Evolutionary conservation across 192 early-diverging fungal genomes (phyloP).

Genomic region (Allomyces macrogynus): DNA sequence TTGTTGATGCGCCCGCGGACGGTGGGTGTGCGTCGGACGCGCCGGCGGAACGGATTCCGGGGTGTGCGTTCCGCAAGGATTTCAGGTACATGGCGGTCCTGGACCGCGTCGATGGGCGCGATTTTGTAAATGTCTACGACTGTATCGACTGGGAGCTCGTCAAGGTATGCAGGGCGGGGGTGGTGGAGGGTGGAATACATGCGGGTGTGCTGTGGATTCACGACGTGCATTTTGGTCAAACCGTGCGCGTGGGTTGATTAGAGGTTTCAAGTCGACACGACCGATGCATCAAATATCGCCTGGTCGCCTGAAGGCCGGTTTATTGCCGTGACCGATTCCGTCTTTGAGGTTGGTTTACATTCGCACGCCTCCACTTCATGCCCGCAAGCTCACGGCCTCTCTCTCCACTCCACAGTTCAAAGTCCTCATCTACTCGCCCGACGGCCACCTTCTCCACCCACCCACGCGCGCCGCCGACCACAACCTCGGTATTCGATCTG

Average conservation of each 20-base stretch:
- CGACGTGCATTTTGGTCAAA: neutral
- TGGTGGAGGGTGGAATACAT: neutral
- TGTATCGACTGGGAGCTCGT: slow-evolving; percentile 38
- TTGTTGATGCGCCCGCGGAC: slow-evolving; percentile 23
- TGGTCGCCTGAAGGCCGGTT: slow-evolving; percentile 75
- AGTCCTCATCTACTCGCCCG: slow-evolving; percentile 42
- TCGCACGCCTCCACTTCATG: slow-evolving; percentile 6
- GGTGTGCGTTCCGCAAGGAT: slow-evolving; percentile 35
- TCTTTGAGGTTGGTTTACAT: slow-evolving; percentile 29
- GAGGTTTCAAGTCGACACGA: slow-evolving; percentile 46
- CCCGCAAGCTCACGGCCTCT: neutral
- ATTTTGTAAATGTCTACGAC: slow-evolving; percentile 40
- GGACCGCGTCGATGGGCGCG: slow-evolving; percentile 37
- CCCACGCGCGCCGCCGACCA: slow-evolving; percentile 23
- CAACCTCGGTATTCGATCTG: slow-evolving; percentile 56
- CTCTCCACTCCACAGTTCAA: slow-evolving; percentile 27
- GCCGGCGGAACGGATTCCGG: slow-evolving; percentile 6
- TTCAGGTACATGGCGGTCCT: slow-evolving; percentile 36
- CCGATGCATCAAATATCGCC: slow-evolving; percentile 47
- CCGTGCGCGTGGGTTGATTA: slow-evolving; percentile 7
- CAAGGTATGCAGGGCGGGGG: slow-evolving; percentile 22
- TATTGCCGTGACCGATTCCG: slow-evolving; percentile 54
- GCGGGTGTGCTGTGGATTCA: neutral
- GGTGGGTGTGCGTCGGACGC: neutral
- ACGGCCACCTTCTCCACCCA: slow-evolving; percentile 24